Conservation (phyloP, 257 asterid genomes). For the Ajuga chamaepitys region DNA sequence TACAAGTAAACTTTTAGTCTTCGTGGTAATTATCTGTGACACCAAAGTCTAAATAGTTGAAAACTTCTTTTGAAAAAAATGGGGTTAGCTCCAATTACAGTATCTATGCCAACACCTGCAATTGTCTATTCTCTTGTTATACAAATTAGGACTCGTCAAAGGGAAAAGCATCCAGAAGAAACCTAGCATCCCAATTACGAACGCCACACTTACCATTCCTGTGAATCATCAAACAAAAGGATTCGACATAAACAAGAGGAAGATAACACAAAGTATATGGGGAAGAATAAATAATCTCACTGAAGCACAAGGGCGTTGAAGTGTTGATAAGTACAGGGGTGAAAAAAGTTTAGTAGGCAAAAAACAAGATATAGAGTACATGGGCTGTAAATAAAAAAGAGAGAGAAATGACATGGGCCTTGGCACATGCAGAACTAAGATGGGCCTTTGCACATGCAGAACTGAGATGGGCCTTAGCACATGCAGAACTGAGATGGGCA, state of each 20-base stretch:
- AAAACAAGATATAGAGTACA: too few relatives aligned
- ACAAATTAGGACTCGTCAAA: constrained; percentile 50
- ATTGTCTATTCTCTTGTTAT: constrained; percentile 31
- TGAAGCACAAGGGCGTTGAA: neutral
- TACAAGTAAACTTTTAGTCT: neutral
- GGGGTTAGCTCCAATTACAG: constrained; percentile 51
- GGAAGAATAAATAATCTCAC: neutral
- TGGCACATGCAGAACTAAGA: too few relatives aligned
- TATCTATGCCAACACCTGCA: constrained; percentile 86
- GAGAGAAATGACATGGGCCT: too few relatives aligned
- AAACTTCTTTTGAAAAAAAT: neutral
- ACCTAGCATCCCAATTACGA: constrained; percentile 49
- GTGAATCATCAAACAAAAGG: constrained; percentile 13
- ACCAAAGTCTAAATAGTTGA: neutral
- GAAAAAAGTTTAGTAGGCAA: too few relatives aligned
- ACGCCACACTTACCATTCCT: constrained; percentile 51
- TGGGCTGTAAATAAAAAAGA: too few relatives aligned
- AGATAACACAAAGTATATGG: neutral
- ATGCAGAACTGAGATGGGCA: too few relatives aligned
- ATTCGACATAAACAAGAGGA: neutral
- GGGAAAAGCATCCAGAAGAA: constrained; percentile 69
- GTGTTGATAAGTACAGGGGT: too few relatives aligned
- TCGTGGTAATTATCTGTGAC: neutral
- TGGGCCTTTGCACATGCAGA: too few relatives aligned
- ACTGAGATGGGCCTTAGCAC: too few relatives aligned